Base-by-base conservation (phyloP, 768 basidiomycete genomes). In the Lactarius sp. region DNA sequence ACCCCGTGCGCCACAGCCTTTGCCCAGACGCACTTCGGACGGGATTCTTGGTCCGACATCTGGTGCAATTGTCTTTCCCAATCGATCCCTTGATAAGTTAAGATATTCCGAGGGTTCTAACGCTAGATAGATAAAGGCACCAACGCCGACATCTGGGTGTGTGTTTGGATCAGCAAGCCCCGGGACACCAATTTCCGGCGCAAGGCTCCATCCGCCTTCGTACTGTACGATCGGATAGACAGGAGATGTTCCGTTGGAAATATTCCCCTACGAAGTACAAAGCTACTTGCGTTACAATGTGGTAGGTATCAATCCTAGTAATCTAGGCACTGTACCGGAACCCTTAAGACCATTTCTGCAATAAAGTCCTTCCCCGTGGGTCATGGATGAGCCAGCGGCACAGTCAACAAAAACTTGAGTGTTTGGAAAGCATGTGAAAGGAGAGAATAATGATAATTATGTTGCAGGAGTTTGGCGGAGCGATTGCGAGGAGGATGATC, bases 131-230 rank as follows among this genome's bases (percentile, higher is more conserved):
- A 39, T 41, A 56, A 33, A 31, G 52, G 33, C 20, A 60, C 50
- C 12, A 18, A 33, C 64, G 33, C 41, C 16, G 52, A 50, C 44
- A 42, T 60, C 47, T 52, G 20, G 54, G 18, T 22, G 16, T 27
- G 20, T 36, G 49, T 31, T 41, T 14, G 44, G 34, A 59, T 60
- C 58, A 36, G 47, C 6, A 6, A 52, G 54, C 49, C 59, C 39
- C 64, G 64, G 64, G 54, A 52, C 41, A 52, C 41, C 39, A 65
- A 44, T 22, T 37, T 56, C 64, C 64, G 64, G 59, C 49, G 54
- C 31, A 60, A 65, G 6, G 54, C 59, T 52, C 59, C 54, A 56
- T 56, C 64, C 53, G 27, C 52, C 59, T 42, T 60, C 31, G 53
- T 52, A 18, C 22, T n/a, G 53, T 52, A 18, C 18, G 27, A 64